A percentile compares a stretch with the other conserved stretches of the same genome.
Conservation (phyloP, 495 filamentous ascomycete species). For the Podospora australis region DNA sequence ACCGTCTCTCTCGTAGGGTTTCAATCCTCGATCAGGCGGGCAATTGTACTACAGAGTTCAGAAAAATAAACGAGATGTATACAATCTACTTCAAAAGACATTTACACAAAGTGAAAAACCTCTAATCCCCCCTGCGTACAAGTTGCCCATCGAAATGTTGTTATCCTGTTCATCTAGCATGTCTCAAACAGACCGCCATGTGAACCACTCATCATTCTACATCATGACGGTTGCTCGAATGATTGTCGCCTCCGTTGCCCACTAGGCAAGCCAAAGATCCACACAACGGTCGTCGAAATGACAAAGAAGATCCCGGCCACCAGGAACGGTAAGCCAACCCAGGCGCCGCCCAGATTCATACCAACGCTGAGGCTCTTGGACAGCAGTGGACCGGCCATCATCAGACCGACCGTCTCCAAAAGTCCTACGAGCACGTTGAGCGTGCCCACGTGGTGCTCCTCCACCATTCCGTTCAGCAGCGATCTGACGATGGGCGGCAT, state of each 20-base stretch:
- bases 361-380: constrained; percentile 23
- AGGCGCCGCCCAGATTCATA: constrained; percentile 17
- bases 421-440: constrained; percentile 25
- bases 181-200: too few species aligned
- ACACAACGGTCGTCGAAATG: constrained; percentile 15
- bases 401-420: constrained; percentile 23
- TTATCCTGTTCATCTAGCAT: too few species aligned
- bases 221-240: constrained; percentile 2
- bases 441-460: constrained; percentile 29
- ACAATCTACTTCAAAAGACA: too few species aligned
- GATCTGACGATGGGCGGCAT: constrained; percentile 15
- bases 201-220: too few species aligned
- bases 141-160: too few species aligned
- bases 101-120: too few species aligned
- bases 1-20: too few species aligned
- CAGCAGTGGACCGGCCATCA: constrained; percentile 23
- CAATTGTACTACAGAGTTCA: too few species aligned
- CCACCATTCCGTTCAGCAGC: constrained; percentile 26
- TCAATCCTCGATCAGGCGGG: too few species aligned
- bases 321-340: constrained; percentile 26
- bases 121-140: too few species aligned
- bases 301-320: constrained; percentile 16
- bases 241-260: neutral
- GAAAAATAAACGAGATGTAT: too few species aligned
- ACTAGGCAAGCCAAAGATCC: constrained; percentile 14